Percentiles rank a stretch among this genome's conserved stretches.
These are phyloP conservation scores for Xanthoparmelia taractica DNA, from an alignment of 495 filamentous ascomycete genomes.

Conservation along the genomic window DNA sequence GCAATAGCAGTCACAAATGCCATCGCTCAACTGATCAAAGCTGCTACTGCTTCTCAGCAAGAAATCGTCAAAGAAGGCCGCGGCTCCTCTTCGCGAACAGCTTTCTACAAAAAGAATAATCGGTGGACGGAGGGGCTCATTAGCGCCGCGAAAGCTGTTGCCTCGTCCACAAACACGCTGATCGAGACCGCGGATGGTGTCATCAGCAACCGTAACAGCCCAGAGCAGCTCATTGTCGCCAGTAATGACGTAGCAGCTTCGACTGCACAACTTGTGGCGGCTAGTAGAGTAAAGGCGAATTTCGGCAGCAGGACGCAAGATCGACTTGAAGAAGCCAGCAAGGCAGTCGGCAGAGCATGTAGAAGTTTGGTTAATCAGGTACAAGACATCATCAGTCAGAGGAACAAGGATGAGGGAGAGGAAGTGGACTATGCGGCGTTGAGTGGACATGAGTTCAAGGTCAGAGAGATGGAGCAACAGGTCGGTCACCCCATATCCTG, in stretches of 20 bases:
- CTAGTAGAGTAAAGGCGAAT: constrained; percentile 89
- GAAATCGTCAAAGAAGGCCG: constrained; percentile 96
- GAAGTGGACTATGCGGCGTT: constrained; percentile 81
- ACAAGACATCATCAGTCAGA: constrained; percentile 83
- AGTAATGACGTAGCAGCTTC: constrained; percentile 94
- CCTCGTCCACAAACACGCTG: constrained; percentile 80
- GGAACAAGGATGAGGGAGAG: constrained; percentile 69
- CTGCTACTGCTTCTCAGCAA: constrained; percentile 85
- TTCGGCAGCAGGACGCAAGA: constrained; percentile 98
- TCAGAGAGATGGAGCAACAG: constrained; percentile 99
- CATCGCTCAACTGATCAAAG: constrained; percentile 92
- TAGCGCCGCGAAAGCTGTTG: constrained; percentile 93
- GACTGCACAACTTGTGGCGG: constrained; percentile 93
- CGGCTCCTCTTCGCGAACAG: constrained; percentile 78
- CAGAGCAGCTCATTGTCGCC: constrained; percentile 95
- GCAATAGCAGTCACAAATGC: constrained; percentile 95
- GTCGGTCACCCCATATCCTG: constrained; percentile 41
- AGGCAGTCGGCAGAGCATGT: constrained; percentile 86
- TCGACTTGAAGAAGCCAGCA: constrained; percentile 79
- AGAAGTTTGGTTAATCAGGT: constrained; percentile 84
- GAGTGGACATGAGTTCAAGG: constrained; percentile 93
- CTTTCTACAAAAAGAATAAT: constrained; percentile 99
- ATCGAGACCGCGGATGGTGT: constrained; percentile 98
- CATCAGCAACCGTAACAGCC: constrained; percentile 79
- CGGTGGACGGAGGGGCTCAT: constrained; percentile 97